Evolutionary conservation across 495 filamentous ascomycete genomes (phyloP).

Genomic region (Elaphomyces granulatus): DNA sequence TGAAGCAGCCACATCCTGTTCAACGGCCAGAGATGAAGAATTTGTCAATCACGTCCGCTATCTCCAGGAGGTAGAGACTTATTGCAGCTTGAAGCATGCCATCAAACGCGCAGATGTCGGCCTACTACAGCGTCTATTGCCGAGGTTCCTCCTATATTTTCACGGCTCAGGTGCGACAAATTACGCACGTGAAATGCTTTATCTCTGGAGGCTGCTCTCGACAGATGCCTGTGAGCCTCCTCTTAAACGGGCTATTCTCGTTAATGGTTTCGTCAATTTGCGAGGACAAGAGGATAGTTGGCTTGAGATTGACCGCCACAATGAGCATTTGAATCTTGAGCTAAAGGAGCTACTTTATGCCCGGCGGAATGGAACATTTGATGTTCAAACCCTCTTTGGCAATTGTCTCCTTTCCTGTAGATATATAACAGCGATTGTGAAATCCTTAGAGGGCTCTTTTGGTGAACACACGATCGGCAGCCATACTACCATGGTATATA

Average conservation of each 20-base stretch:
- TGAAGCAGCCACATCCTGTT: neutral
- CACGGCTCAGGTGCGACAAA: neutral
- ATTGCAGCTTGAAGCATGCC: neutral
- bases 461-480: no score
- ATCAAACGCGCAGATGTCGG: neutral
- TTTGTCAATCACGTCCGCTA: neutral
- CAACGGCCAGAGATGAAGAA: neutral
- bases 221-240: neutral
- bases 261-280: neutral
- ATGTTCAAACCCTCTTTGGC: neutral
- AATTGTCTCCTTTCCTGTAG: neutral
- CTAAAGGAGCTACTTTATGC: neutral
- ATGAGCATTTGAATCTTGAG: no score
- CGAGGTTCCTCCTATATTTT: neutral
- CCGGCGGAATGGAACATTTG: neutral
- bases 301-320: neutral
- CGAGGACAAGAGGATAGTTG: neutral
- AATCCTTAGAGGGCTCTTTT: no score
- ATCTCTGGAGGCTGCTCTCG: neutral
- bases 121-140: neutral
- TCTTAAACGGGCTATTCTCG: neutral
- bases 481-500: no score
- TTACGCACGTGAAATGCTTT: neutral
- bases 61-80: neutral
- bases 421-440: neutral